Percentiles rank a stretch among this genome's conserved stretches.
phyloP scores from a whole-genome alignment of 345 rosid species.

The Ricinus communis region DNA sequence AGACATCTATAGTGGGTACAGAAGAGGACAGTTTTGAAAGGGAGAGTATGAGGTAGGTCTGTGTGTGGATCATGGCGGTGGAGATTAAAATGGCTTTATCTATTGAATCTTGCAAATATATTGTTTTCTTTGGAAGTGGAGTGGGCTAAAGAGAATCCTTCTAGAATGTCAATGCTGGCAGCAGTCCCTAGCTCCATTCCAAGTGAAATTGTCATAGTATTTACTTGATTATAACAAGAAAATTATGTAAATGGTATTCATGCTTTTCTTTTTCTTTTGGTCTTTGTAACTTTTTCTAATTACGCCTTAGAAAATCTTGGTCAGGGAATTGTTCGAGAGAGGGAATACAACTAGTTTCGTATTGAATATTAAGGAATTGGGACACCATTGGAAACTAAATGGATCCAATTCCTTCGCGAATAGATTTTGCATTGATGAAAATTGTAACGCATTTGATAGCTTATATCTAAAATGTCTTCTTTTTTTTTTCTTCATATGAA shows the following conservation, averaged over 20 bases:
- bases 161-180: conserved; percentile 2
- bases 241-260: conserved; percentile 9
- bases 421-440: not conserved
- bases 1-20: conserved; percentile 21
- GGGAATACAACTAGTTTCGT: not conserved
- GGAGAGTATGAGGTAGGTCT: too few species aligned
- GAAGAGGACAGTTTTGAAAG: conserved; percentile 28
- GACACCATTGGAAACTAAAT: not conserved
- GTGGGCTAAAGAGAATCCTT: conserved; percentile 5
- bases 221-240: conserved; percentile 4
- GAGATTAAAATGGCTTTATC: not conserved
- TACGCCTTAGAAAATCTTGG: not conserved
- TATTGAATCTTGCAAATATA: not conserved
- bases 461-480: not conserved
- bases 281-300: not conserved
- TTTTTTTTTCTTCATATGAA: too few species aligned
- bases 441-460: too few species aligned
- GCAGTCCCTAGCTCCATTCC: conserved; percentile 2
- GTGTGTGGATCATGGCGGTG: conserved; percentile 10
- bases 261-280: not conserved
- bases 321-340: not conserved
- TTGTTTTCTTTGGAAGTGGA: not conserved
- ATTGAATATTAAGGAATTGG: not conserved
- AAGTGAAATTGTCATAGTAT: not conserved
- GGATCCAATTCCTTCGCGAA: not conserved